A percentile compares a stretch with the other conserved stretches of the same genome.
Conservation (phyloP, 345 rosid species). For the Firmiana major region DNA sequence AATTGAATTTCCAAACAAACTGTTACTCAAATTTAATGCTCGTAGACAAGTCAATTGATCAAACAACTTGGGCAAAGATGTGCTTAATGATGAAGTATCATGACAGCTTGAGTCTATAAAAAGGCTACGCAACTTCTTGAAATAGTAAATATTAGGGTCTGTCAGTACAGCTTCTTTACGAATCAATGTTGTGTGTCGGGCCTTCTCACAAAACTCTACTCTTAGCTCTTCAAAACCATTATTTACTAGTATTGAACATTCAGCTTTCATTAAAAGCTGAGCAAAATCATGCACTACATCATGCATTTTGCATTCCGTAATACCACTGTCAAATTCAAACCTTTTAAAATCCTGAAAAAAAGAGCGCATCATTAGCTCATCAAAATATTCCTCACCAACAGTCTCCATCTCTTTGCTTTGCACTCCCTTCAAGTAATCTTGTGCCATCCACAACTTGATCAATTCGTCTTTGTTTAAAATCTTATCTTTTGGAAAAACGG, state of each 20-base stretch:
- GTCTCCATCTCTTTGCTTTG: conserved; percentile 4
- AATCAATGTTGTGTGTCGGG: not conserved
- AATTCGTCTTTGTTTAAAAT: conserved; percentile 6
- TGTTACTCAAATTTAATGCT: not conserved
- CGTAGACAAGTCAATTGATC: not conserved
- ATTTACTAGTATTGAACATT: not conserved
- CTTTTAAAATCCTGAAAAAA: not conserved
- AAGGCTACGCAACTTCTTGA: not conserved
- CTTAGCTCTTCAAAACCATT: not conserved
- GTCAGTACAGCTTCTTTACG: not conserved
- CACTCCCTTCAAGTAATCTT: not conserved
- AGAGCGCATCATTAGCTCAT: conserved; percentile 12
- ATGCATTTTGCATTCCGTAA: conserved; percentile 8
- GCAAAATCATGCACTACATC: conserved; percentile 8
- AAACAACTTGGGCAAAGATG: not conserved
- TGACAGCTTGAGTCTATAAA: not conserved
- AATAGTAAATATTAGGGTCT: not conserved
- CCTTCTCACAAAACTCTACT: not conserved
- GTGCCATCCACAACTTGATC: conserved; percentile 18
- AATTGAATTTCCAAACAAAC: not conserved
- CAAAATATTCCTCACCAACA: conserved; percentile 13
- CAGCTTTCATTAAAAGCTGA: not conserved
- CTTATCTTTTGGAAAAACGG: not conserved
- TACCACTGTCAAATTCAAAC: not conserved
- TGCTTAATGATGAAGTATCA: not conserved